Percentiles rank a stretch among this genome's conserved stretches.
Conservation (phyloP, 441 rosid genomes). For the Raphanus hybrid region DNA sequence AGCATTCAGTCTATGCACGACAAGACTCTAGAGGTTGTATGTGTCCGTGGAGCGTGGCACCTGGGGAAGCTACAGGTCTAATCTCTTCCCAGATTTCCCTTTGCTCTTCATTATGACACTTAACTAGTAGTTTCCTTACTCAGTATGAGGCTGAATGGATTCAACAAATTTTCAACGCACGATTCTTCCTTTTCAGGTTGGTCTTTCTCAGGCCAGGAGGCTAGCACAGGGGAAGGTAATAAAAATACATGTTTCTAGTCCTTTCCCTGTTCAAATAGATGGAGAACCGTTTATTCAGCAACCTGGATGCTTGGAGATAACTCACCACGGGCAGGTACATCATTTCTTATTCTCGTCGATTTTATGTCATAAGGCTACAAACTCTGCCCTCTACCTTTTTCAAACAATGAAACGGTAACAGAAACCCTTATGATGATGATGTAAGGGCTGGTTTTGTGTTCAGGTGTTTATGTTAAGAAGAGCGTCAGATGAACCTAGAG, state of each 20-base stretch:
- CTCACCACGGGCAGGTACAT: conserved; percentile 69
- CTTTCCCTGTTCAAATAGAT: conserved; percentile 75
- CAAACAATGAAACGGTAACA: background rate
- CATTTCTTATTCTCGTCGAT: background rate
- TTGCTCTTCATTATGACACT: background rate
- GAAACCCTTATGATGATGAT: background rate
- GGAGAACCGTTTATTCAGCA: conserved; percentile 82
- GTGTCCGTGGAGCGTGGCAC: conserved; percentile 78
- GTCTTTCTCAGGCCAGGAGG: conserved; percentile 74
- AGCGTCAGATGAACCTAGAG: conserved; percentile 68
- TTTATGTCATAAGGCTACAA: background rate
- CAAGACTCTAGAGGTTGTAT: conserved; percentile 68
- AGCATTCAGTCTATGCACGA: conserved; percentile 65
- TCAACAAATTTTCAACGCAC: background rate
- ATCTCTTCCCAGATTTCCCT: conserved; percentile 1
- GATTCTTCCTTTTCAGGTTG: conserved; percentile 46
- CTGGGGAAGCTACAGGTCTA: conserved; percentile 78
- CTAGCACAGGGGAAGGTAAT: conserved; percentile 65
- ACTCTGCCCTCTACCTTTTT: background rate
- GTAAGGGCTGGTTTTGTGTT: conserved; percentile 15
- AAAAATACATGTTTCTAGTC: conserved; percentile 62
- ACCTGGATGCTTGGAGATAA: conserved; percentile 71
- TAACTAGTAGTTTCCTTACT: background rate
- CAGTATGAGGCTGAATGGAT: background rate
- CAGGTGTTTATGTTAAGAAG: conserved; percentile 79